Percentiles rank a stretch among this genome's conserved stretches.
These are phyloP conservation scores for Prunus armeniaca DNA, from an alignment of 306 rosid genomes.

Conservation along the genomic window DNA sequence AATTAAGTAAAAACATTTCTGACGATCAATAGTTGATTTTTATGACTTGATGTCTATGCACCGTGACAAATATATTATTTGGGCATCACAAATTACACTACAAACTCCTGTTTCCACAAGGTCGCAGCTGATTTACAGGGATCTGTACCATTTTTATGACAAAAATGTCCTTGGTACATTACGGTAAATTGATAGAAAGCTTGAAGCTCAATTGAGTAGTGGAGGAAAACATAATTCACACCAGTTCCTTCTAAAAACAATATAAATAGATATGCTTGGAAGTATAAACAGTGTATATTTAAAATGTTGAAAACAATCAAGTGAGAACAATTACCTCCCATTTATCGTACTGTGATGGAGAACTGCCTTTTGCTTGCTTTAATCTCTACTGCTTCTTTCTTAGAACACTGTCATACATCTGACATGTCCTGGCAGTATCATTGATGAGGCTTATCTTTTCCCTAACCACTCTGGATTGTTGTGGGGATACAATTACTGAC, in stretches of 20 bases:
- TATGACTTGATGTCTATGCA: not conserved
- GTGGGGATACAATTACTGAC: not conserved
- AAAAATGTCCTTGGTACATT: too few species aligned
- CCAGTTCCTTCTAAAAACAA: not conserved
- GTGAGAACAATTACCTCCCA: not conserved
- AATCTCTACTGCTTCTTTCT: too few species aligned
- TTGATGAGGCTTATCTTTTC: not conserved
- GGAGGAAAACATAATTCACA: not conserved
- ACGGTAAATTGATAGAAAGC: not conserved
- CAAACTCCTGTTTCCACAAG: too few species aligned
- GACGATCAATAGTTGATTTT: not conserved
- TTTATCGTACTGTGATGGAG: not conserved
- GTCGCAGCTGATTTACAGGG: too few species aligned
- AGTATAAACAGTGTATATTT: not conserved
- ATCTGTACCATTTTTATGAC: too few species aligned
- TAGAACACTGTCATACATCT: not conserved
- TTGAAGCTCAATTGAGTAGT: not conserved
- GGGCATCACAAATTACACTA: not conserved
- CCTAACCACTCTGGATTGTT: not conserved
- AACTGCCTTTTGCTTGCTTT: not conserved
- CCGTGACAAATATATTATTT: not conserved
- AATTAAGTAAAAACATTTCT: not conserved
- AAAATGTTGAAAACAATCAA: not conserved
- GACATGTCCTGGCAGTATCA: not conserved
- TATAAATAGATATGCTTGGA: not conserved